Conservation (phyloP, 768 basidiomycete genomes). For the Pholiota conissans region DNA sequence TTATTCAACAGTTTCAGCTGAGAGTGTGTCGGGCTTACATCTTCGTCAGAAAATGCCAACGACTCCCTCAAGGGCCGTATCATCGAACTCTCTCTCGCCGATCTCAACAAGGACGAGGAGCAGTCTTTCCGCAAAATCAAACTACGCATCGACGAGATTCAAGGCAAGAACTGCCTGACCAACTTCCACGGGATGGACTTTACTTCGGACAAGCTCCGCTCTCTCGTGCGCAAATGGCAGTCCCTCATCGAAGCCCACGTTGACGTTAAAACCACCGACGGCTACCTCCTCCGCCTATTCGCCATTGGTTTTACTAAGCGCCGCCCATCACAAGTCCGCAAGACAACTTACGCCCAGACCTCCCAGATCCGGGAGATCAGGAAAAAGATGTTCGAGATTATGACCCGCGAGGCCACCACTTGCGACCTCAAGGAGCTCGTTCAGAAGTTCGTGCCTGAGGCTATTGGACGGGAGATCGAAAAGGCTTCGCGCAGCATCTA, state of each 20-base stretch:
- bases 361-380: conserved; percentile 96
- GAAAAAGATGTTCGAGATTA: conserved; percentile 99
- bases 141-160: conserved; percentile 92
- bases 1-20: conserved; percentile 21
- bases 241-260: conserved; percentile 98
- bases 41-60: conserved; percentile 85
- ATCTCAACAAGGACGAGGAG: conserved; percentile 99
- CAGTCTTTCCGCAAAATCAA: conserved; percentile 99
- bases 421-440: conserved; percentile 98
- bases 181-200: conserved; percentile 99
- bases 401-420: conserved; percentile 91
- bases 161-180: conserved; percentile 99
- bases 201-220: conserved; percentile 99
- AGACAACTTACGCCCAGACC: conserved; percentile 98
- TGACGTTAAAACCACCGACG: conserved; percentile 99
- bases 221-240: conserved; percentile 99
- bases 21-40: not conserved
- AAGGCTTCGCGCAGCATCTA: conserved; percentile 96
- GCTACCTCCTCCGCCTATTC: conserved; percentile 98
- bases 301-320: conserved; percentile 99
- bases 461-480: conserved; percentile 99
- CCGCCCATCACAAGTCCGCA: conserved; percentile 93
- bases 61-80: conserved; percentile 98
- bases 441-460: conserved; percentile 98
- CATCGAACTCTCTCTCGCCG: conserved; percentile 93